These are phyloP conservation scores for Kwoniella sp. DNA, from an alignment of 768 basidiomycete genomes.

Conservation along the genomic window DNA sequence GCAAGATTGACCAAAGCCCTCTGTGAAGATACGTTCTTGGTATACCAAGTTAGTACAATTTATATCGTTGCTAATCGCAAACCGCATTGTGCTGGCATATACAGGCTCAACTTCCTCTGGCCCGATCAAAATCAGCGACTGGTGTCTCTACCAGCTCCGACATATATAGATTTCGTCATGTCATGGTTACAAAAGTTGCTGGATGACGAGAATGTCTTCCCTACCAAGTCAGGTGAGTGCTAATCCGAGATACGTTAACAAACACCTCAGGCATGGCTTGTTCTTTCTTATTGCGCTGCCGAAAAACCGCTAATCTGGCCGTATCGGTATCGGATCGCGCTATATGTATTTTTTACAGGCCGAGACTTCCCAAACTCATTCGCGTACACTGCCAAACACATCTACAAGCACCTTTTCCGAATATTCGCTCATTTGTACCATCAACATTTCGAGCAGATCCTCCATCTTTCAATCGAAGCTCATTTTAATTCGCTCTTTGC, in stretches of 20 bases:
- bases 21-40: too few species aligned
- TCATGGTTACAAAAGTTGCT: constrained; percentile 92
- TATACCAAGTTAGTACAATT: too few species aligned
- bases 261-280: too few species aligned
- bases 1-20: too few species aligned
- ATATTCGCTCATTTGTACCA: constrained; percentile 98
- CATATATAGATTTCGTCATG: constrained; percentile 98
- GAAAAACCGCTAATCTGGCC: too few species aligned
- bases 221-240: constrained; percentile 83
- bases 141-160: constrained; percentile 84
- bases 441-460: constrained; percentile 79
- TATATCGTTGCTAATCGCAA: too few species aligned
- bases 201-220: constrained; percentile 92
- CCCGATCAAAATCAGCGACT: constrained; percentile 87
- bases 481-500: constrained; percentile 98
- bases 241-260: too few species aligned
- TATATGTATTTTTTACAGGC: too few species aligned
- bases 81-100: too few species aligned
- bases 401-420: constrained; percentile 96
- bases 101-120: constrained; percentile 90
- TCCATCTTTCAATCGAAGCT: constrained; percentile 83
- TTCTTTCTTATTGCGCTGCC: background rate
- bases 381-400: constrained; percentile 82
- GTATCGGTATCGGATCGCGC: too few species aligned
- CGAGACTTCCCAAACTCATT: constrained; percentile 84